Evolutionary conservation across 306 rosid species (phyloP), one percentile per base, ranked within the genome.

Genomic region (Trichosanthes cucumerina): DNA sequence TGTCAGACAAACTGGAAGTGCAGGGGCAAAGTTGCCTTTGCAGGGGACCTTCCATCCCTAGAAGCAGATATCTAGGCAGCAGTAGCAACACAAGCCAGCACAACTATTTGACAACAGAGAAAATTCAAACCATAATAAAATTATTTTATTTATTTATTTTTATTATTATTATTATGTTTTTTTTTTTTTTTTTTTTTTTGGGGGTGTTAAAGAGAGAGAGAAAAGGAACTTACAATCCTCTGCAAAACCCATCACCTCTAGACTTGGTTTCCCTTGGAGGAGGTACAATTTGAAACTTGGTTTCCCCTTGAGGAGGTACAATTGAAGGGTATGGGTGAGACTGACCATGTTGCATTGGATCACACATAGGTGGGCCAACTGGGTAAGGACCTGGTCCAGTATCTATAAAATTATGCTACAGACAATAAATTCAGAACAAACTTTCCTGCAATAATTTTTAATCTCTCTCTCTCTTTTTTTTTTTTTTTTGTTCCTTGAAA

Each of bases 41-140:
- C 78, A 33, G 52, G 63, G 63, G 63, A 18, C 38, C 56, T 9
- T 52, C 78, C 78, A 56, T 54, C 24, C 38, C 46, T 57, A 80
- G 81, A 86, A 84, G 86, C 89, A 86, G 79, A 86, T 80, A 72
- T 86, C 86, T 82, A 86, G 77, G 79, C 89, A 86, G 74, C 89
- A 84, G 79, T 78, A 82, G 76, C 87, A 84, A 75, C 89, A 84
- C 84, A 54, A 34, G 80, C 86, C 89, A 74, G 87, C 87, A 53
- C 83, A 80, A 76, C 89, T 84, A 80, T 74, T 73, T 52, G 15
- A 50, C 26, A 49, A 54, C 31, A 26, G 59, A 73, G 78, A 74
- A 50, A 52, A 74, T 11, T 74, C 74, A 54, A 39, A 31, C 9
- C 69, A 76, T 56, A 39, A 76, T 56, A 34, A 28, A n/a, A n/a